Conservation (phyloP, 352 stramenopile species). For the Globisporangium radiosum region DNA sequence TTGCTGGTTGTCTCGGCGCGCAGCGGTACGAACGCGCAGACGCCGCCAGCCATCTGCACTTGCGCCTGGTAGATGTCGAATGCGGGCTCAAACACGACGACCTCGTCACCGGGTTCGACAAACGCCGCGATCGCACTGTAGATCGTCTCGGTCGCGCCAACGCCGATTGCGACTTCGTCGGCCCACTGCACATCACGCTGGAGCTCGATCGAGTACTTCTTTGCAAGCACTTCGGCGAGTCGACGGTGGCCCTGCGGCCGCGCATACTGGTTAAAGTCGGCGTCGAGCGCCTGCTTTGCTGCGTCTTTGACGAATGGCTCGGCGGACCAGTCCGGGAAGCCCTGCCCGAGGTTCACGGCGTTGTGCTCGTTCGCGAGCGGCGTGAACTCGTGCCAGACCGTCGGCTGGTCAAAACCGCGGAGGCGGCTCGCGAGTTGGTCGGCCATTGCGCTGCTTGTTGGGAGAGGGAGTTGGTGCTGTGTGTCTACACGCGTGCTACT, state of each 20-base stretch:
- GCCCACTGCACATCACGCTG: slow-evolving; percentile 82
- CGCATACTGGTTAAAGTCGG: slow-evolving; percentile 93
- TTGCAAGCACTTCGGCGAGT: slow-evolving; percentile 79
- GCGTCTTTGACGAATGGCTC: slow-evolving; percentile 92
- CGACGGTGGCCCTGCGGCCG: slow-evolving; percentile 86
- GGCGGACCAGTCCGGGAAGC: slow-evolving; percentile 93
- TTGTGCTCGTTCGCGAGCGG: slow-evolving; percentile 80
- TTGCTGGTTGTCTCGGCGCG: slow-evolving; percentile 27
- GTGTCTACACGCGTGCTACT: no score
- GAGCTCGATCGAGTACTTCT: slow-evolving; percentile 88
- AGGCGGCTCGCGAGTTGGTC: slow-evolving; percentile 57
- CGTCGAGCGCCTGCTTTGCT: slow-evolving; percentile 88
- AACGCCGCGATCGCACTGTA: slow-evolving; percentile 91
- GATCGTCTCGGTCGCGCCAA: slow-evolving; percentile 93
- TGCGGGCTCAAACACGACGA: slow-evolving; percentile 95
- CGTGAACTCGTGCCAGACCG: slow-evolving; percentile 87
- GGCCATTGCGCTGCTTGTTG: slow-evolving; percentile 24
- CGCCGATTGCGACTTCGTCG: slow-evolving; percentile 91
- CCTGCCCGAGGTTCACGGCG: slow-evolving; percentile 91
- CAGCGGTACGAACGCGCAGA: slow-evolving; percentile 82
- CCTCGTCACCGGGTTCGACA: slow-evolving; percentile 92
- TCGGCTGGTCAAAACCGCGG: slow-evolving; percentile 68
- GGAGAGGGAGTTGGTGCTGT: no score
- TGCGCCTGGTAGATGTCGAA: slow-evolving; percentile 96
- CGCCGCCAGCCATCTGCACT: slow-evolving; percentile 79